phyloP scores from a whole-genome alignment of 2,329 filamentous ascomycete genomes.

The Claviceps monticola region DNA sequence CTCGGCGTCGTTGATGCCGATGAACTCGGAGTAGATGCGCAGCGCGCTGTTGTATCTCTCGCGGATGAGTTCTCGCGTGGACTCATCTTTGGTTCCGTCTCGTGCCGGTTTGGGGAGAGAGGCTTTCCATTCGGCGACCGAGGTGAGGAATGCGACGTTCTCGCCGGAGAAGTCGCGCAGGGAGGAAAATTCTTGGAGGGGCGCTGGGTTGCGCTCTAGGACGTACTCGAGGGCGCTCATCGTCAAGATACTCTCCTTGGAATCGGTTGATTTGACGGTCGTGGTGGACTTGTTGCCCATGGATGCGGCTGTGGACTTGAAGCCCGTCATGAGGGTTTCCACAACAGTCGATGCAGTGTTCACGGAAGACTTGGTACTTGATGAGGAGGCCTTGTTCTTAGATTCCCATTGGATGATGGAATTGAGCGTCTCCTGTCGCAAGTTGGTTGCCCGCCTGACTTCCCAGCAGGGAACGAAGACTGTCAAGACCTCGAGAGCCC shows the following conservation, averaged over 20 bases:
- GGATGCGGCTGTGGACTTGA: constrained; percentile 14
- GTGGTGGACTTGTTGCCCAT: not conserved
- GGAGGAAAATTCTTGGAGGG: constrained; percentile 50
- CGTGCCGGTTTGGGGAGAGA: constrained; percentile 14
- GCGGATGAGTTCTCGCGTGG: constrained; percentile 19
- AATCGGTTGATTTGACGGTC: constrained; percentile 11
- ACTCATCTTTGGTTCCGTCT: constrained; percentile 10
- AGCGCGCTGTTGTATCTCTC: constrained; percentile 44
- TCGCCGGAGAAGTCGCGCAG: constrained; percentile 55
- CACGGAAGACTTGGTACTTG: constrained; percentile 9
- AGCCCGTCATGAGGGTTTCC: constrained; percentile 15
- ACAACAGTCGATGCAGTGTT: constrained; percentile 11
- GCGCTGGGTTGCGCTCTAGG: constrained; percentile 42
- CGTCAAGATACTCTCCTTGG: constrained; percentile 33
- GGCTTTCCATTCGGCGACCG: constrained; percentile 42
- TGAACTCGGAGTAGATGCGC: constrained; percentile 46
- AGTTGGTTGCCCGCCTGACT: constrained; percentile 28
- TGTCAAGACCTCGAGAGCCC: constrained; percentile 45
- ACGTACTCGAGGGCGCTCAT: constrained; percentile 50
- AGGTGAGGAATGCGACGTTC: constrained; percentile 53
- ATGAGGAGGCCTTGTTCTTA: constrained; percentile 16
- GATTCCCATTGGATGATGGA: constrained; percentile 30
- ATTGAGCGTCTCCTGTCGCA: constrained; percentile 29
- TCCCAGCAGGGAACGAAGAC: constrained; percentile 49
- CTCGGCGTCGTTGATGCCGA: constrained; percentile 44